These are phyloP conservation scores for Pythium sp. DNA, from an alignment of 352 stramenopile genomes.

Conservation along the genomic window DNA sequence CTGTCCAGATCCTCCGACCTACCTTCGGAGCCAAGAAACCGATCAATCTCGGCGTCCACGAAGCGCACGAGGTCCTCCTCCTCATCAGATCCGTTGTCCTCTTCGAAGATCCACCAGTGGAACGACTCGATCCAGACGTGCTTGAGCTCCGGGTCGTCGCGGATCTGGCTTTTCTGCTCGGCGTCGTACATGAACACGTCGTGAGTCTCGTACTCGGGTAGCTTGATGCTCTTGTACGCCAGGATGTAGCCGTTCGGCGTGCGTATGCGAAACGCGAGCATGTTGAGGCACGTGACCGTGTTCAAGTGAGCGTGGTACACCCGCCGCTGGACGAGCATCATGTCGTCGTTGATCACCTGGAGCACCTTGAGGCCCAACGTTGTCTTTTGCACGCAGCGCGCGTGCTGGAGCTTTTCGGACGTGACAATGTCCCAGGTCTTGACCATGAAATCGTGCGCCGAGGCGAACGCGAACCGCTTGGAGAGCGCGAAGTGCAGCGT, in stretches of 20 bases:
- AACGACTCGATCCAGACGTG: constrained; percentile 17
- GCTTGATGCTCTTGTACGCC: constrained; percentile 11
- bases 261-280: constrained; percentile 18
- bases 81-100: neutral
- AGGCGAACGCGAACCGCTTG: constrained; percentile 29
- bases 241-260: constrained; percentile 10
- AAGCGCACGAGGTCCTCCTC: neutral
- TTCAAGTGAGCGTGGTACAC: constrained; percentile 46
- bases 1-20: neutral
- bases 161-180: constrained; percentile 9
- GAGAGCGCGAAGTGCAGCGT: constrained; percentile 44
- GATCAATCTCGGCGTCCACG: constrained; percentile 1
- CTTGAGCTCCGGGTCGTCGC: constrained; percentile 9
- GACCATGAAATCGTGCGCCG: constrained; percentile 33
- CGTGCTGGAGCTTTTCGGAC: constrained; percentile 31
- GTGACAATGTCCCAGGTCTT: constrained; percentile 51
- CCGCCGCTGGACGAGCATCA: constrained; percentile 36
- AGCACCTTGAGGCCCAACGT: constrained; percentile 42
- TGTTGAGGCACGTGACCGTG: constrained; percentile 34
- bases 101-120: constrained; percentile 17
- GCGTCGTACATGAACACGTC: constrained; percentile 13
- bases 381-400: constrained; percentile 44
- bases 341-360: constrained; percentile 46
- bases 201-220: constrained; percentile 7
- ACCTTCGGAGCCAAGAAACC: neutral